A percentile compares a stretch with the other conserved stretches of the same genome.
Conservation (phyloP, 2,329 filamentous ascomycete species). For the Aspergillus fijiensis region DNA sequence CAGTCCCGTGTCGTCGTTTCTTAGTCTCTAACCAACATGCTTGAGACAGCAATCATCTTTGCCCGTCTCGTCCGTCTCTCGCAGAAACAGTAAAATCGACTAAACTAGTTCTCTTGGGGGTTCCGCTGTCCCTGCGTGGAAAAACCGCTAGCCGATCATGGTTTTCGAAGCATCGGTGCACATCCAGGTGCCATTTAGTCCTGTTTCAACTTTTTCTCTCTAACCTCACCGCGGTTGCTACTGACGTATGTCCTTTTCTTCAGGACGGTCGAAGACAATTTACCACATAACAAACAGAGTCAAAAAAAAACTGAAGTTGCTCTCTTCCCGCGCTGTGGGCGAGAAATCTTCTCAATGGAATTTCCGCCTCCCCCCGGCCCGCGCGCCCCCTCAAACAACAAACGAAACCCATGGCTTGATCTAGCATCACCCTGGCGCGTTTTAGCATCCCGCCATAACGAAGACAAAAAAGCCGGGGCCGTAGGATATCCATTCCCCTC, state of each 20-base stretch:
- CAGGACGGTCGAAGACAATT: no score
- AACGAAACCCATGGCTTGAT: background rate
- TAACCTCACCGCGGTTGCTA: background rate
- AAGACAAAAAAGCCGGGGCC: background rate
- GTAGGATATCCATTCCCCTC: conserved; percentile 4
- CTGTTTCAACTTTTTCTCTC: background rate
- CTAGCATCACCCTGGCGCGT: background rate
- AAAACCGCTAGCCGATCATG: background rate
- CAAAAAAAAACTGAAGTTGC: background rate
- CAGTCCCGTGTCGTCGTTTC: background rate
- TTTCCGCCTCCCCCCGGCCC: background rate
- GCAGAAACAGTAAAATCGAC: background rate
- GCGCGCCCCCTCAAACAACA: background rate
- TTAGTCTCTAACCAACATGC: background rate
- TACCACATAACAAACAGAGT: no score
- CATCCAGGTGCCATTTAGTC: background rate
- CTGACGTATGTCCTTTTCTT: background rate
- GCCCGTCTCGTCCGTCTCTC: background rate
- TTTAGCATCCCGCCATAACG: conserved; percentile 2
- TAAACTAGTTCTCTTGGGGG: background rate
- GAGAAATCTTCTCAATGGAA: background rate
- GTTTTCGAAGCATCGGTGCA: background rate
- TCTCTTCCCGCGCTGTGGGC: background rate
- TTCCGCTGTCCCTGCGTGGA: background rate
- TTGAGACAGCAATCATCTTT: background rate